Base-by-base conservation (phyloP, 345 rosid genomes). In the Arabis hirsuta region DNA sequence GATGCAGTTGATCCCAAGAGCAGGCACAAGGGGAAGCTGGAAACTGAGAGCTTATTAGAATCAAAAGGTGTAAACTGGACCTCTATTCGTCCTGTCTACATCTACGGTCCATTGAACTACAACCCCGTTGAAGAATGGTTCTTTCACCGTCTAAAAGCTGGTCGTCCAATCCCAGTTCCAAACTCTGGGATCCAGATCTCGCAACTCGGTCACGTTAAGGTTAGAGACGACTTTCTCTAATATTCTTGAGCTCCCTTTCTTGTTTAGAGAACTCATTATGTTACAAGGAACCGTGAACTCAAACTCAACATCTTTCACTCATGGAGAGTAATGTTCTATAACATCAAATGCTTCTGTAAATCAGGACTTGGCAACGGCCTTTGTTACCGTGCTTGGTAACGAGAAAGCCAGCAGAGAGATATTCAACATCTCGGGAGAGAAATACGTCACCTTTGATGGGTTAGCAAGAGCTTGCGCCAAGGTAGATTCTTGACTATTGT, bases 111-210 rank as follows among this genome's bases (percentile, higher is more conserved):
- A 65, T 79, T 95, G 82, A 95, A 95, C 84, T 95, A 95, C 85
- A 91, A 91, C 80, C 97, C 97, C 9, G 96, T 95, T 1, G 96
- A 95, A 84, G 97, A 95, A 79, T 95, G 99, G 97, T 95, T 91
- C 85, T 91, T 91, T 67, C 99, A 91, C 84, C 82, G 97, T 42
- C 80, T 95, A 72, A 95, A 95, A 77, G 96, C 96, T 0, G 96
- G 96, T 32, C 96, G 96, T 53, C 97, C 99, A 0, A 90, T 91
- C 78, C 96, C 96, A 20, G 82, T 95, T 50, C 99, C 97, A 42
- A 82, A 82, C 80, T 95, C 97, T 8, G 96, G 97, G 38, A 13
- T 83, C 9, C 97, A 95, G 75, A 80, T 90, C 67, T 85, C 94
- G 44, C 94, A 91, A 75, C 97, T 95, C 55, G 97, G 97, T 65